Evolutionary conservation across 75 land plant genomes (phyloP).

Genomic region (Cryptomeria japonica): DNA sequence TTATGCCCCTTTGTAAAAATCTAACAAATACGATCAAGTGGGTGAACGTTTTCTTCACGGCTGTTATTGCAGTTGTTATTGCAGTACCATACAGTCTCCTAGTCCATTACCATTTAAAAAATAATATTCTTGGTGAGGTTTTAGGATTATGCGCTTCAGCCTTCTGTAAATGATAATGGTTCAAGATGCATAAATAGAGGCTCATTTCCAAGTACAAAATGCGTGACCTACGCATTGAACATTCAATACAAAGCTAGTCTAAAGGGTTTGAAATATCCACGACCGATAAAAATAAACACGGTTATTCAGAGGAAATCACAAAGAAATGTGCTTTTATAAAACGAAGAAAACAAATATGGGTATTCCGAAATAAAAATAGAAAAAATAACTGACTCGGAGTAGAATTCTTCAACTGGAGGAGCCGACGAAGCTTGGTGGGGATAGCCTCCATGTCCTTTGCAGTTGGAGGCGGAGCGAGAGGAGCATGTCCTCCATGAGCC

Average conservation of each 20-base stretch:
- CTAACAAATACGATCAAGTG: not conserved
- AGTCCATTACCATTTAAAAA: no score
- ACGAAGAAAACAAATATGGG: not conserved
- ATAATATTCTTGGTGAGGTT: no score
- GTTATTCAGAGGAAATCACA: not conserved
- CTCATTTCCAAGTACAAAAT: no score
- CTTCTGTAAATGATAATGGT: no score
- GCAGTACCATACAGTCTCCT: no score
- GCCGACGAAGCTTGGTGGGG: conserved; percentile 75
- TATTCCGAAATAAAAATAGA: not conserved
- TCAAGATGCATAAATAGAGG: no score
- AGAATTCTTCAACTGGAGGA: conserved; percentile 38
- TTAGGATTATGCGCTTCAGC: no score
- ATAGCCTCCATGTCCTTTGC: conserved; percentile 49
- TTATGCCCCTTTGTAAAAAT: not conserved
- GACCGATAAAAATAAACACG: not conserved
- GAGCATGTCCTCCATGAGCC: conserved; percentile 44
- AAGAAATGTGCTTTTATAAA: no score
- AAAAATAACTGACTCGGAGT: conserved; percentile 15
- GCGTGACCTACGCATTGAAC: not conserved
- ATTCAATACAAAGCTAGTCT: not conserved
- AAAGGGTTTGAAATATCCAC: not conserved
- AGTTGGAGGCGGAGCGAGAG: conserved; percentile 65
- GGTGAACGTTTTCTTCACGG: not conserved
- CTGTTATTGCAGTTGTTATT: no score